Conservation (phyloP, 352 stramenopile genomes). For the Phytophthora chlamydospora region DNA sequence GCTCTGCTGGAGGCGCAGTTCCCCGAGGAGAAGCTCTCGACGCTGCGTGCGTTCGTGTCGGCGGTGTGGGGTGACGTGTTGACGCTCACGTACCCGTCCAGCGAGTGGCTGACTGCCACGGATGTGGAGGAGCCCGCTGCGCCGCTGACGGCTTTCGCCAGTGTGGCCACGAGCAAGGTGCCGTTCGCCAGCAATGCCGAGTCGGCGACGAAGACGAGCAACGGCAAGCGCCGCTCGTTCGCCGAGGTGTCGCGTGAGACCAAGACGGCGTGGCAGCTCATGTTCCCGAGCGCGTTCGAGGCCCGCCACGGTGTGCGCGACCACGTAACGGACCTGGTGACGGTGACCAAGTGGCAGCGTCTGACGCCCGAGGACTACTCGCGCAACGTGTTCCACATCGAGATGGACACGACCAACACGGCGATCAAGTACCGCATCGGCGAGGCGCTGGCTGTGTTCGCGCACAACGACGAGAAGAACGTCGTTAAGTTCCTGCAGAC, state of each 20-base stretch:
- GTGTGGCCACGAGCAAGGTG: constrained; percentile 63
- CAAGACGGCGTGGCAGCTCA: constrained; percentile 68
- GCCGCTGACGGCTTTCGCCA: constrained; percentile 32
- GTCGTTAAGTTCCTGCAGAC: constrained; percentile 73
- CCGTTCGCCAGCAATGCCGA: constrained; percentile 23
- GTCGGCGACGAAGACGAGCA: constrained; percentile 26
- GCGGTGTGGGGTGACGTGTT: constrained; percentile 67
- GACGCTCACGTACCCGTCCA: constrained; percentile 50
- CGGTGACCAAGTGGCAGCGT: constrained; percentile 79
- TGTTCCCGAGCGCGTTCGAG: constrained; percentile 69
- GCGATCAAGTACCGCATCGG: constrained; percentile 87
- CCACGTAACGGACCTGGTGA: constrained; percentile 75
- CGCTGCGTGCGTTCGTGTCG: constrained; percentile 58
- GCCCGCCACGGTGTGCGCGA: constrained; percentile 59
- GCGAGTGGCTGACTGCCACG: constrained; percentile 48
- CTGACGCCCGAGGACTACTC: constrained; percentile 83
- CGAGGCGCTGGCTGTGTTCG: constrained; percentile 84
- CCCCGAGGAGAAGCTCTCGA: constrained; percentile 43
- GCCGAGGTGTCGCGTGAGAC: constrained; percentile 55
- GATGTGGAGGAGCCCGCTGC: constrained; percentile 24
- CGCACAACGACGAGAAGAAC: constrained; percentile 79
- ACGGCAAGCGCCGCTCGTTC: constrained; percentile 51
- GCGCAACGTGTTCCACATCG: constrained; percentile 88
- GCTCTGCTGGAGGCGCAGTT: constrained; percentile 61
- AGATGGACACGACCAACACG: constrained; percentile 86